These are phyloP conservation scores for Herpetospermum pedunculosum DNA, from an alignment of 306 rosid species.

Conservation along the genomic window DNA sequence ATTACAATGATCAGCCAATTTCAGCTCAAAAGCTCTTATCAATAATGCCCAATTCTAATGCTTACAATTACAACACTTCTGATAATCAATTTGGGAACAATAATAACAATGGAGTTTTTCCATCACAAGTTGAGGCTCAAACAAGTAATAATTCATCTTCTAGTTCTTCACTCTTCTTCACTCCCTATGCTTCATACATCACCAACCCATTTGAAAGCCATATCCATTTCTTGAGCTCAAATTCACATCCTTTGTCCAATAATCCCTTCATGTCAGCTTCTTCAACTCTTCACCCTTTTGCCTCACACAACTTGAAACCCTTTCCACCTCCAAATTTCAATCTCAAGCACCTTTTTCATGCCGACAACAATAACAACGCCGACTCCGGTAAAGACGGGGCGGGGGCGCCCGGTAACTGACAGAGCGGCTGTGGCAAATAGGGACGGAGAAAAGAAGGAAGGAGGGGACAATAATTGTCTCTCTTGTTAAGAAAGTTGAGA, in stretches of 20 bases:
- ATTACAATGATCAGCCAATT: conserved; percentile 8
- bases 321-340: conserved; percentile 18
- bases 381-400: conserved; percentile 4
- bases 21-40: conserved; percentile 53
- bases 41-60: conserved; percentile 23
- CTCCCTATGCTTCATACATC: conserved; percentile 34
- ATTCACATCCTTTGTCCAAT: conserved; percentile 19
- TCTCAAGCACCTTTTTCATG: conserved; percentile 36
- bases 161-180: conserved; percentile 32
- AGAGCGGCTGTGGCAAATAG: background rate
- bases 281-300: conserved; percentile 31
- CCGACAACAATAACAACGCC: conserved; percentile 13
- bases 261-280: conserved; percentile 34
- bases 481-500: too few relatives aligned
- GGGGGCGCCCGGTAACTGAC: conserved; percentile 11
- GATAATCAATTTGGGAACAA: conserved; percentile 37
- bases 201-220: conserved; percentile 27
- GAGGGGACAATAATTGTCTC: background rate
- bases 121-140: conserved; percentile 28
- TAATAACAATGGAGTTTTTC: conserved; percentile 37
- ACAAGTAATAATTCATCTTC: conserved; percentile 13
- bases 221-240: conserved; percentile 40
- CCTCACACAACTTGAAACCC: conserved; percentile 16
- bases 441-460: background rate
- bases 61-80: conserved; percentile 22